Base-by-base conservation (phyloP, 1,284 basidiomycete genomes). In the Cryptococcus depauperatus region DNA sequence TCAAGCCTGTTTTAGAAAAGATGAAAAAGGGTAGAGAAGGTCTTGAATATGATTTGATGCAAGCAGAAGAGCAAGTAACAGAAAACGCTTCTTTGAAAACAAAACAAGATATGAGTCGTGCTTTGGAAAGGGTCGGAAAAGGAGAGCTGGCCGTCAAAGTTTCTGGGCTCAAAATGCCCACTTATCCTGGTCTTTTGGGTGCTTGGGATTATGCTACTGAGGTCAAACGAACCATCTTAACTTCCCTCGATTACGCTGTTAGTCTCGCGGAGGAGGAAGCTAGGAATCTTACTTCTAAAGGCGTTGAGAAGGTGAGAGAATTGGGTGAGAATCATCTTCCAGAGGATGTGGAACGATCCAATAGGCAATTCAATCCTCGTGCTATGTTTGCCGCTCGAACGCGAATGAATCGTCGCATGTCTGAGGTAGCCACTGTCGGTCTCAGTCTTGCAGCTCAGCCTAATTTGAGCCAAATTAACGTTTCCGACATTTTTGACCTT, bases 171-270 rank as follows among this genome's bases (percentile, higher is more conserved):
- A 37, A 48, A 18, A 46, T 95, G 66, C 95, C 95, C 5, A 72
- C 78, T 0, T 99, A 92, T 72, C 85, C 90, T 5, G 93, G 95
- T 28, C 65, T 98, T 13, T 71, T 92, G 32, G 79, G 82, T 29
- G 76, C 93, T 37, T 93, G 84, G 84, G 83, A 91, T 54, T 98
- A 95, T 62, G 87, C 86, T 0, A 75, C 76, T 21, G 87, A 91
- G 41, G 89, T 97, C 46, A 82, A 89, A 53, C 74, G 74, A 41
- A 79, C 81, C 1, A 74, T 98, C n/a, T 76, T 70, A 3, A 72
- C 78, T 2, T 88, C 85, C 51, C 69, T 99, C 41, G 93, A 97
- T 66, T 74, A 78, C 14, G 84, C 88, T 6, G 83, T 96, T 53
- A 77, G 79, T 52, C 61, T 82, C 9, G 85, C 87, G 0, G 92